Percentiles rank a stretch among this genome's conserved stretches.
phyloP scores from a whole-genome alignment of 2,329 filamentous ascomycete species.

The Fusarium neocosmosporiellum region DNA sequence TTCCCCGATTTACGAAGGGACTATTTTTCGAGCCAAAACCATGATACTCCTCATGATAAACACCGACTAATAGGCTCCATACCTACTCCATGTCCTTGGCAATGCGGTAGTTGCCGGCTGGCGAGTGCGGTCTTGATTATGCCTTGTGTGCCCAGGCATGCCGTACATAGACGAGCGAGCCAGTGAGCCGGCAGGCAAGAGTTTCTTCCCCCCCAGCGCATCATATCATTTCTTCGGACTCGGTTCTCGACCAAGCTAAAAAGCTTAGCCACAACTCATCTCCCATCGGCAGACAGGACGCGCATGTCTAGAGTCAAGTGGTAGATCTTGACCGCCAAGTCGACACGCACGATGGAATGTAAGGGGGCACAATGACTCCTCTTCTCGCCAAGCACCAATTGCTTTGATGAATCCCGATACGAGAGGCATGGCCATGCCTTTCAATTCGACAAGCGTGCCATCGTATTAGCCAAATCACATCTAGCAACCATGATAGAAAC shows the following conservation, averaged over 20 bases:
- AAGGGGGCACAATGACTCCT: background rate
- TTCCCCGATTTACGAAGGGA: background rate
- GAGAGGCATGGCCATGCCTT: background rate
- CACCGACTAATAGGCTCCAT: background rate
- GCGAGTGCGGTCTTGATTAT: background rate
- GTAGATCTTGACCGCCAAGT: background rate
- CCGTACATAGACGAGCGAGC: background rate
- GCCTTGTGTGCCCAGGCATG: background rate
- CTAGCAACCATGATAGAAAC: background rate
- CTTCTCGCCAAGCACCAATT: background rate
- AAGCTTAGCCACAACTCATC: slow-evolving; percentile 11
- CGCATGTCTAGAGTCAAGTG: background rate
- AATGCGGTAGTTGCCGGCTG: background rate
- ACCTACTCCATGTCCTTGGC: background rate
- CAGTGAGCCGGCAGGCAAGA: background rate
- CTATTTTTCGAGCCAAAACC: background rate
- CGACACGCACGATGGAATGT: background rate
- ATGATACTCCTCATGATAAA: background rate
- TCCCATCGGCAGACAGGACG: background rate
- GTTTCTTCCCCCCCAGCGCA: background rate
- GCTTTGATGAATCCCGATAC: background rate
- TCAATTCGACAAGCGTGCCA: background rate
- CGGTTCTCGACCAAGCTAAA: slow-evolving; percentile 3
- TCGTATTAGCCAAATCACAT: background rate
- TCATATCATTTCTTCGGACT: background rate